Conservation (phyloP, 2,329 filamentous ascomycete genomes). For the Pseudonectria buxi region DNA sequence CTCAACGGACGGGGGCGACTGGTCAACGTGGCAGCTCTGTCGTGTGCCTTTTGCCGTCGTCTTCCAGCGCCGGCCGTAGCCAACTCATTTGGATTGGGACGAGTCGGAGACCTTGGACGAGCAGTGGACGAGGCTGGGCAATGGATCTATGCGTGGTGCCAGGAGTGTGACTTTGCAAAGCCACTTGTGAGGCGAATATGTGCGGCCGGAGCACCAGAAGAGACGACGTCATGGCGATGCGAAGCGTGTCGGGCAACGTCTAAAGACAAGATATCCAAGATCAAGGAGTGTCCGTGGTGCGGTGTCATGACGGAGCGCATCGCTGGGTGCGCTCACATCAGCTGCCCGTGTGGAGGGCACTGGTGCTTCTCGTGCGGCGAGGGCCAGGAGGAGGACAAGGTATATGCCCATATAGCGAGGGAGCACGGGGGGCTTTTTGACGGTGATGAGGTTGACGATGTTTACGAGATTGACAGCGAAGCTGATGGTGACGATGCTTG, state of each 20-base stretch:
- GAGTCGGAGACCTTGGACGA: slow-evolving; percentile 29
- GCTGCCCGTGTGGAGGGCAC: slow-evolving; percentile 28
- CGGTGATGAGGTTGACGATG: slow-evolving; percentile 13
- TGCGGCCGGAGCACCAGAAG: slow-evolving; percentile 31
- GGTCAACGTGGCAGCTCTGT: slow-evolving; percentile 41
- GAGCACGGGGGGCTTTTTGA: slow-evolving; percentile 27
- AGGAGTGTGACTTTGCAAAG: slow-evolving; percentile 34
- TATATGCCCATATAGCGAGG: slow-evolving; percentile 32
- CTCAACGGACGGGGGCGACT: slow-evolving; percentile 36
- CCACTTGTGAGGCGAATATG: slow-evolving; percentile 38
- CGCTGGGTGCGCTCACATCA: slow-evolving; percentile 34
- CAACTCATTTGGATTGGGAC: slow-evolving; percentile 29
- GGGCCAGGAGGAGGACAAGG: slow-evolving; percentile 14
- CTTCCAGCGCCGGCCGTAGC: slow-evolving; percentile 32
- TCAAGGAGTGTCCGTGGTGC: slow-evolving; percentile 32
- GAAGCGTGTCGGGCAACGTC: slow-evolving; percentile 27
- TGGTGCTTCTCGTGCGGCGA: slow-evolving; percentile 37
- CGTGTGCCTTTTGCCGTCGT: slow-evolving; percentile 44
- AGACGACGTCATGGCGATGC: slow-evolving; percentile 34
- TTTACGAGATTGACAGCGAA: too few species aligned
- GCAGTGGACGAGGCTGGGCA: slow-evolving; percentile 34
- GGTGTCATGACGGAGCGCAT: slow-evolving; percentile 29
- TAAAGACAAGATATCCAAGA: slow-evolving; percentile 1
- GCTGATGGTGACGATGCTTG: slow-evolving; percentile 13
- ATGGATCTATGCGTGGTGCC: slow-evolving; percentile 45